Conservation (phyloP, 441 rosid genomes). For the Corymbia citriodora region DNA sequence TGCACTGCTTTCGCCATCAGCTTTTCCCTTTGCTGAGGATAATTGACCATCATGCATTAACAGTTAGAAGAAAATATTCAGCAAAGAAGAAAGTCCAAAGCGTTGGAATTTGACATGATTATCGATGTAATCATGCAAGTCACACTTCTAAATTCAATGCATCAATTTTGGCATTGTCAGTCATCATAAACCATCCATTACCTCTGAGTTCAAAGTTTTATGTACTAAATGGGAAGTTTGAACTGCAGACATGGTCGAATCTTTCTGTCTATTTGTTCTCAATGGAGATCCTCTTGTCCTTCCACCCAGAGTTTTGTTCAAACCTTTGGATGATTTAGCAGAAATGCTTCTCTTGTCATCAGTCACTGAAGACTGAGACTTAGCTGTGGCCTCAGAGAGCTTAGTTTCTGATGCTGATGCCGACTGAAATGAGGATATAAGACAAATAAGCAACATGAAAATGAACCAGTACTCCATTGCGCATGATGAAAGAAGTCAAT, state of each 20-base stretch:
- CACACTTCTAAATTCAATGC: background rate
- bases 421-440: conserved; percentile 9
- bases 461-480: background rate
- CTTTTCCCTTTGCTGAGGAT: conserved; percentile 33
- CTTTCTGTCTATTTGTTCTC: conserved; percentile 25
- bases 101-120: background rate
- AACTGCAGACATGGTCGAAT: conserved; percentile 11
- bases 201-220: conserved; percentile 29
- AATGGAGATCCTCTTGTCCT: conserved; percentile 20
- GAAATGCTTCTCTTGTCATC: conserved; percentile 5
- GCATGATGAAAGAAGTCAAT: background rate
- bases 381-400: conserved; percentile 9
- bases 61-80: background rate
- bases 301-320: conserved; percentile 17
- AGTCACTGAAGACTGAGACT: conserved; percentile 14
- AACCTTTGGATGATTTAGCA: conserved; percentile 12
- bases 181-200: background rate
- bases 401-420: conserved; percentile 12
- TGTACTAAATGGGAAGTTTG: conserved; percentile 13
- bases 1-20: conserved; percentile 20
- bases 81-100: background rate
- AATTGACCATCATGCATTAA: conserved; percentile 1
- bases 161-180: background rate
- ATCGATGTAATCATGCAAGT: background rate
- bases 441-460: background rate